phyloP scores from a whole-genome alignment of 2,329 filamentous ascomycete genomes.

The Myriosclerotinia scirpicola region DNA sequence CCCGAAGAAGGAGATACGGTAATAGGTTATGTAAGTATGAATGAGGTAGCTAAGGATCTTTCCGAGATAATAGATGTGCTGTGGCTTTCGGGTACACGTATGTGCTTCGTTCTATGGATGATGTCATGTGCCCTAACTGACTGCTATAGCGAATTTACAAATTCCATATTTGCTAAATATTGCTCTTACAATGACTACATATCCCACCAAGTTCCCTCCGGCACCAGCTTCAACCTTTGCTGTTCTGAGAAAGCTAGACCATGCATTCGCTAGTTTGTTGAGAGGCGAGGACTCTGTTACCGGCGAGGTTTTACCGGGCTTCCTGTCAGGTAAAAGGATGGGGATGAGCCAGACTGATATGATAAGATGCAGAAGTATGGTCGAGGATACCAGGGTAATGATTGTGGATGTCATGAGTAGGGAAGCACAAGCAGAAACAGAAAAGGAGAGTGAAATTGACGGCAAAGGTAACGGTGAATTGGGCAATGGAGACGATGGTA shows the following conservation, averaged over 20 bases:
- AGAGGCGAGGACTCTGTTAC: conserved; percentile 66
- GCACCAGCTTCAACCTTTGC: conserved; percentile 67
- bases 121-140: not conserved
- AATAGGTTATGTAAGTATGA: conserved; percentile 65
- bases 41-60: conserved; percentile 65
- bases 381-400: conserved; percentile 70
- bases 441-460: conserved; percentile 23
- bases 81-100: conserved; percentile 86
- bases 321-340: conserved; percentile 55
- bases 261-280: conserved; percentile 76
- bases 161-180: conserved; percentile 80
- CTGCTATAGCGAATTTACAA: conserved; percentile 67
- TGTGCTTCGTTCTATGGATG: conserved; percentile 41
- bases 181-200: conserved; percentile 69
- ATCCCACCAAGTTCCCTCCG: conserved; percentile 70
- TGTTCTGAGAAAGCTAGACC: conserved; percentile 75
- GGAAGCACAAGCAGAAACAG: conserved; percentile 48
- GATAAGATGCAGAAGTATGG: conserved; percentile 79
- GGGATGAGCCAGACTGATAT: conserved; percentile 80
- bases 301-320: conserved; percentile 66
- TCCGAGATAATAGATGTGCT: conserved; percentile 75
- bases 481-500: conserved; percentile 39
- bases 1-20: conserved; percentile 49
- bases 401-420: conserved; percentile 68
- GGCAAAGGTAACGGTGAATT: conserved; percentile 40